Percentiles rank a stretch among this genome's conserved stretches.
Evolutionary conservation across 2,329 filamentous ascomycete species (phyloP).

Genomic region (Penicillium sp.): DNA sequence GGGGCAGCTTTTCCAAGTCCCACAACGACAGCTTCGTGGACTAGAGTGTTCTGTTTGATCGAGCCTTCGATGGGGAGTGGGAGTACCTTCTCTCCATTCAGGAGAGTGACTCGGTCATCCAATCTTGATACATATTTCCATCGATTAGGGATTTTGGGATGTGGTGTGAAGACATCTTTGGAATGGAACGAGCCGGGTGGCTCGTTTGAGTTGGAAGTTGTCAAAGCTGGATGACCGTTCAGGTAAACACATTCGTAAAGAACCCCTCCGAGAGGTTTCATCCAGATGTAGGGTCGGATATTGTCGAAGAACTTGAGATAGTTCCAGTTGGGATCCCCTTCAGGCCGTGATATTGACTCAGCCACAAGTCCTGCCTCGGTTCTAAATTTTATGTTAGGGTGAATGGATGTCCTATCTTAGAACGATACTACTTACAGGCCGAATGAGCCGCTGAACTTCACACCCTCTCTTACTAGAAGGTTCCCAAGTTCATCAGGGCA

Average conservation of each 20-base stretch:
- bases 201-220: constrained; percentile 36
- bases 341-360: constrained; percentile 46
- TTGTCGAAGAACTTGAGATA: constrained; percentile 47
- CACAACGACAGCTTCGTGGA: constrained; percentile 38
- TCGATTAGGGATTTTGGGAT: constrained; percentile 32
- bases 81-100: constrained; percentile 41
- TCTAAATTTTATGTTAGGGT: constrained; percentile 29
- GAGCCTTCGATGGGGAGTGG: constrained; percentile 38
- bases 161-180: constrained; percentile 37
- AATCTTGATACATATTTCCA: constrained; percentile 41
- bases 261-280: constrained; percentile 36
- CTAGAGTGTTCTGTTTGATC: constrained; percentile 36
- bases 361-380: constrained; percentile 51
- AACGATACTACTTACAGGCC: constrained; percentile 39
- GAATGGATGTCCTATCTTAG: neutral
- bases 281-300: constrained; percentile 41
- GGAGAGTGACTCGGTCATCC: constrained; percentile 38
- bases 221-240: constrained; percentile 35
- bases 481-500: constrained; percentile 51
- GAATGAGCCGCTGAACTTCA: constrained; percentile 46
- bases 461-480: constrained; percentile 40
- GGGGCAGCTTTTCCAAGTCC: constrained; percentile 32
- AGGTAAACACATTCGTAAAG: constrained; percentile 40
- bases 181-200: constrained; percentile 40
- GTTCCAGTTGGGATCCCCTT: constrained; percentile 47